phyloP scores from a whole-genome alignment of 2,329 filamentous ascomycete genomes.

The Trichothecium sympodiale region DNA sequence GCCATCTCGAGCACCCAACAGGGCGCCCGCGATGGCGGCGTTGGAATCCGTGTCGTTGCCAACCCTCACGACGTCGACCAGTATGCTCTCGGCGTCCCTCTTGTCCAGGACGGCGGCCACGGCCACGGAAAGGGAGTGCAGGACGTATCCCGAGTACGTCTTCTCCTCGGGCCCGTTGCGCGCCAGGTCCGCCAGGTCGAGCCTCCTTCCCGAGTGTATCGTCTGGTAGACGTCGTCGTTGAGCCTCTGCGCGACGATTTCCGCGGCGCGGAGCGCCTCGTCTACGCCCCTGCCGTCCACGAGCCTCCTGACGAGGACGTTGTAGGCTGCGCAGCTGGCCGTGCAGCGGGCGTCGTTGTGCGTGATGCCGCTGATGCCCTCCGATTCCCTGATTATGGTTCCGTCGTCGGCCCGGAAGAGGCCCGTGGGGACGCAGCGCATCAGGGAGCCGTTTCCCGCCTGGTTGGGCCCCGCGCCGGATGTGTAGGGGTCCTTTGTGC shows the following conservation, averaged over 20 bases:
- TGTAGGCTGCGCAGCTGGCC: slow-evolving; percentile 27
- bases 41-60: slow-evolving; percentile 36
- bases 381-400: slow-evolving; percentile 17
- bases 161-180: slow-evolving; percentile 13
- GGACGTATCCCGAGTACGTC: slow-evolving; percentile 28
- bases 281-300: slow-evolving; percentile 12
- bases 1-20: slow-evolving; percentile 33
- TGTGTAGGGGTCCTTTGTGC: slow-evolving; percentile 14
- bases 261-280: slow-evolving; percentile 18
- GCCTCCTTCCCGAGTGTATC: slow-evolving; percentile 15
- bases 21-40: slow-evolving; percentile 31
- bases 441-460: slow-evolving; percentile 34
- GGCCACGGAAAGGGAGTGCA: slow-evolving; percentile 28
- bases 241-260: slow-evolving; percentile 10
- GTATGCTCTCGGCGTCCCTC: slow-evolving; percentile 27
- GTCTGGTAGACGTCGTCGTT: slow-evolving; percentile 14
- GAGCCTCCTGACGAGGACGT: slow-evolving; percentile 22
- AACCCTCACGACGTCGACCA: slow-evolving; percentile 33
- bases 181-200: slow-evolving; percentile 17
- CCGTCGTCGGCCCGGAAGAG: slow-evolving; percentile 21
- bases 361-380: slow-evolving; percentile 26
- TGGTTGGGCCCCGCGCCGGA: slow-evolving; percentile 25
- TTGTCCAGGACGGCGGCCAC: slow-evolving; percentile 29
- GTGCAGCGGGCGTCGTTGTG: slow-evolving; percentile 25
- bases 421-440: slow-evolving; percentile 34